Base-by-base conservation (phyloP, 805 yeast species). In the Ogataea degrootiae region DNA sequence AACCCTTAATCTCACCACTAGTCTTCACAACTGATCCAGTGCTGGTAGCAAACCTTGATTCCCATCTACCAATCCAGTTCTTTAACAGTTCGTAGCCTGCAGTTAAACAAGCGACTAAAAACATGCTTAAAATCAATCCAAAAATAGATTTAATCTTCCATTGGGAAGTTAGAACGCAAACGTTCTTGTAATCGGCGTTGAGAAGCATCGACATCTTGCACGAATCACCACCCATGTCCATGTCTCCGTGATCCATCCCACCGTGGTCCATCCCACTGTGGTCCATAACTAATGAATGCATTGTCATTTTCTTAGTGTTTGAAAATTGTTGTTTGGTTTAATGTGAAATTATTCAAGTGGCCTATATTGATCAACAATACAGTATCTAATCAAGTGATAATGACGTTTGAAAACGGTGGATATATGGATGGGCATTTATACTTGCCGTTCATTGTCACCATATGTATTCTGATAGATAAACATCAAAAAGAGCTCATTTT, bases 161-260 rank as follows among this genome's bases (percentile, higher is more conserved):
- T 52, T 67, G 55, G 11, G 66, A 55, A 36, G 71, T 63, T 31
- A 74, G 59, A 11, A 74, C 68, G 52, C 79, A 74, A 2, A 73
- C 60, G 53, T 74, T 67, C 46, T 68, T 53, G 63, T 74, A 74
- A 44, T 73, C 73, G 55, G 71, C 65, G 8, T 73, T 74, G 49
- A 74, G 60, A 8, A 68, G 48, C 79, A 74, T 74, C 50, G 72
- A 56, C 66, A 65, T 65, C 35, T 58, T 54, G 43, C 71, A 67
- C 11, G 31, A 26, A 26, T 26, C 12, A 26, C 31, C 31, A 26
- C 31, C 31, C 67, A 60, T 63, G 17, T 48, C 51, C 31, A 46
- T 49, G 23, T 46, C 52, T n/a, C 53, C 52, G 22, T 51, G 52
- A n/a, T 51, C 57, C 58, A 54, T 54, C 14, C 42, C 47, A 14